Evolutionary conservation across 805 yeast genomes (phyloP).

Genomic region (Cyberlindnera maclurae): DNA sequence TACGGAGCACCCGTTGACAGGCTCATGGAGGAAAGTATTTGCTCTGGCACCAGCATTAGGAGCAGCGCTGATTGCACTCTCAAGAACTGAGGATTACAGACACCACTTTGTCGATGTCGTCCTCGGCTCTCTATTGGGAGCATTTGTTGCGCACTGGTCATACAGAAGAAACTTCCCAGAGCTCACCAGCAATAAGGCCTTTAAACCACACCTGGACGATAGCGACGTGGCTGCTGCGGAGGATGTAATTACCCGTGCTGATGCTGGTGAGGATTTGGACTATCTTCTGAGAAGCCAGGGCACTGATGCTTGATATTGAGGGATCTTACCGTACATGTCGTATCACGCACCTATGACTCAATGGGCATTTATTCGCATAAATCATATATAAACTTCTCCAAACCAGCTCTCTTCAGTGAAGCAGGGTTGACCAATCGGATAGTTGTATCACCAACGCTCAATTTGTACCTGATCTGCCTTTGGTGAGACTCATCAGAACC

Average conservation of each 20-base stretch:
- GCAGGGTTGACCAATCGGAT: no score
- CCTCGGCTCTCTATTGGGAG: slow-evolving; percentile 66
- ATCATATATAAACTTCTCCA: no score
- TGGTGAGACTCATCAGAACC: no score
- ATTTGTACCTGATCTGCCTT: no score
- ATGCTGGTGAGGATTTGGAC: slow-evolving; percentile 13
- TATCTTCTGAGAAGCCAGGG: not conserved
- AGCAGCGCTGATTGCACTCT: slow-evolving; percentile 72
- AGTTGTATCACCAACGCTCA: no score
- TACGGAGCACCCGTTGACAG: slow-evolving; percentile 39
- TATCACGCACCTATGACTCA: not conserved
- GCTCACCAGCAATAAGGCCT: slow-evolving; percentile 26
- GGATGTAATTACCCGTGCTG: slow-evolving; percentile 12
- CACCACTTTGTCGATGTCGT: slow-evolving; percentile 87
- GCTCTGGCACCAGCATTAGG: slow-evolving; percentile 51
- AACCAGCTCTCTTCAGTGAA: no score
- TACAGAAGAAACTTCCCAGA: slow-evolving; percentile 36
- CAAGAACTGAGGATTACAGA: slow-evolving; percentile 87
- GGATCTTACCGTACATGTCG: no score
- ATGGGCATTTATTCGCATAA: not conserved
- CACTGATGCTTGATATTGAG: no score
- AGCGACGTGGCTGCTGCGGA: slow-evolving; percentile 25
- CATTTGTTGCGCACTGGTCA: slow-evolving; percentile 40
- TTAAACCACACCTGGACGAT: slow-evolving; percentile 35
- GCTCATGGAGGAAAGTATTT: slow-evolving; percentile 57